Conservation (phyloP, 106 monocot species). For the Vanilla planifolia region DNA sequence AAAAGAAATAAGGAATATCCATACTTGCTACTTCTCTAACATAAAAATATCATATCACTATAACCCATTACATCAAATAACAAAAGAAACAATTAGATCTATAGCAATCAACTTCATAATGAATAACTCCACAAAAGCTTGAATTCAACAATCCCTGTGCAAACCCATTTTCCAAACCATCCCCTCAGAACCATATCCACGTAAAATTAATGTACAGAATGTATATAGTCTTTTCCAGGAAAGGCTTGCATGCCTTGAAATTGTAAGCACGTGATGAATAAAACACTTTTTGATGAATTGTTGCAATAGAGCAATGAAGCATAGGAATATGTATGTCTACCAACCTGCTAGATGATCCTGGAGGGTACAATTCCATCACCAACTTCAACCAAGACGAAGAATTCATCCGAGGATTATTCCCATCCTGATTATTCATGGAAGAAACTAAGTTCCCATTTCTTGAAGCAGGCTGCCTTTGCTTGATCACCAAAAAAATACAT, state of each 20-base stretch:
- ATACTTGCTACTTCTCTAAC: background rate
- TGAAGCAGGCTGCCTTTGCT: constrained; percentile 88
- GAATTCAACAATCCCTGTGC: no score
- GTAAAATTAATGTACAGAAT: background rate
- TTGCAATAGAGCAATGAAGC: no score
- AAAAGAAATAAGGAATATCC: background rate
- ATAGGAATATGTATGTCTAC: no score
- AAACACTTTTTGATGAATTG: no score
- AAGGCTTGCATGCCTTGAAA: background rate
- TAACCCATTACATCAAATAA: background rate
- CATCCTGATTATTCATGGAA: constrained; percentile 30
- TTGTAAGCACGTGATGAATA: background rate
- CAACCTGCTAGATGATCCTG: constrained; percentile 73
- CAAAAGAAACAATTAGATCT: background rate
- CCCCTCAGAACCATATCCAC: background rate
- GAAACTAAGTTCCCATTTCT: constrained; percentile 36
- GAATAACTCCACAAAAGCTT: no score
- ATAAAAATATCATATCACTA: background rate
- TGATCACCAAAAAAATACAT: constrained; percentile 50
- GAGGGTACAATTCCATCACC: constrained; percentile 79
- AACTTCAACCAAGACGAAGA: constrained; percentile 56
- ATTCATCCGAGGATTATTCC: constrained; percentile 29
- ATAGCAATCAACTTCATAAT: no score
- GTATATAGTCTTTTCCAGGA: background rate
- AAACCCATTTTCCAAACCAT: no score